Base-by-base conservation (phyloP, 257 asterid species). In the Ballota nigra region DNA sequence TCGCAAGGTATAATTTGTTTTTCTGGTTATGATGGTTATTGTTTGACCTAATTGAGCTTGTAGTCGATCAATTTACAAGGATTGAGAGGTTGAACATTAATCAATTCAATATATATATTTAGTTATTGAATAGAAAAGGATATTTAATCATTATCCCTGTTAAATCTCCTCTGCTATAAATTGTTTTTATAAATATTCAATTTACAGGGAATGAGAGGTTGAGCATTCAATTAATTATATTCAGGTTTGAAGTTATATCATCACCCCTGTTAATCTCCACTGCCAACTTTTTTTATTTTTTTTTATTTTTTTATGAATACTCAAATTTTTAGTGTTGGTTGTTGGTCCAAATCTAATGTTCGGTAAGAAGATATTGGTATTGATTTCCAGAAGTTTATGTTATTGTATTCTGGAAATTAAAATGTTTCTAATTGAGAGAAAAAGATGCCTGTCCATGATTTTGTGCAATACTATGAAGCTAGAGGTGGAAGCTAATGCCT, bases 401-500 rank as follows among this genome's bases (percentile, higher is more conserved):
- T 26, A 1, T 62, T 33, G 19, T 47, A 15, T 58, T 52, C 20
- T 41, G 47, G 22, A 55, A 55, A 19, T 22, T 8, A 20, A 45
- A 45, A 45, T 43, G 18, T 43, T 43, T 43, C 51, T n/a, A n/a
- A 45, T 47, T 47, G 55, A 47, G 15, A 15, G n/a, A 41, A 11
- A 11, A 41, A 41, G 11, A 41, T 41, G 49, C 16, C 12, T 38
- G 45, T 1, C 45, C 45, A 38, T 38, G 45, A 57, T 57, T 53
- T 70, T 51, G 73, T 18, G 28, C 63, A 51, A 58, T 67, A 40
- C 49, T 29, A 28, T 41, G 12, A 15, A 40, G 59, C 45, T 20
- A 19, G 68, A 57, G 75, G 28, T 70, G 57, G 67, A 47, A 40
- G 68, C 58, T 70, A 65, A 15, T 59, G 75, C 24, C 57, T 51